Conservation (phyloP, 2,329 filamentous ascomycete species). For the Cladosporium sp. region DNA sequence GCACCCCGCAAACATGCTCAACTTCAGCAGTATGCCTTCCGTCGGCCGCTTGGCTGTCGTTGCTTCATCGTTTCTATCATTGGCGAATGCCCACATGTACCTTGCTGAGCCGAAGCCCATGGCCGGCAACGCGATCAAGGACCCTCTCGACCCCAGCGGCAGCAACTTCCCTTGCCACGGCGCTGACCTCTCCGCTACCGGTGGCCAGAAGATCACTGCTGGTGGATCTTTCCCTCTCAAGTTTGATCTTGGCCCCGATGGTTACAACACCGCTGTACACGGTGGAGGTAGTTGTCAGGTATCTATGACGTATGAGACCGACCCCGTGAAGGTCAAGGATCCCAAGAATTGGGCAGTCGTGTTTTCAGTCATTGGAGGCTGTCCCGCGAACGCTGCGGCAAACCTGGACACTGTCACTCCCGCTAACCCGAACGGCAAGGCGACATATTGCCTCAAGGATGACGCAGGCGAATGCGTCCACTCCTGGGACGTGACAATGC, state of each 20-base stretch:
- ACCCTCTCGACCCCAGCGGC: slow-evolving; percentile 59
- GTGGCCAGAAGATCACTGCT: slow-evolving; percentile 54
- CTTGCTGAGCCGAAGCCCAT: slow-evolving; percentile 63
- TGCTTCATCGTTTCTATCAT: slow-evolving; percentile 51
- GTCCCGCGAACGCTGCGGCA: slow-evolving; percentile 58
- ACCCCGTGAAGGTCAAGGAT: slow-evolving; percentile 43
- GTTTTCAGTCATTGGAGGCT: slow-evolving; percentile 81
- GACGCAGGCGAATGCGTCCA: no score
- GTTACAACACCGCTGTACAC: slow-evolving; percentile 66
- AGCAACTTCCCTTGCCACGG: slow-evolving; percentile 81
- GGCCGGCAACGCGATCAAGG: slow-evolving; percentile 54
- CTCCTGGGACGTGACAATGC: slow-evolving; percentile 62
- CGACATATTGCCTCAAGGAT: no score
- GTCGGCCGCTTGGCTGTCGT: slow-evolving; percentile 49
- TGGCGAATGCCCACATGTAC: slow-evolving; percentile 70
- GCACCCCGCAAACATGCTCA: slow-evolving; percentile 11
- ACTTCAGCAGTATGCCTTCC: slow-evolving; percentile 41
- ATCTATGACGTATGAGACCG: slow-evolving; percentile 75
- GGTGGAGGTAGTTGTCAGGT: slow-evolving; percentile 92
- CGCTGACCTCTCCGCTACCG: slow-evolving; percentile 42
- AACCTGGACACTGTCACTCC: no score
- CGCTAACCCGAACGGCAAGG: no score
- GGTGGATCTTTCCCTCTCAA: slow-evolving; percentile 59
- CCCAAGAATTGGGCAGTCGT: slow-evolving; percentile 80
- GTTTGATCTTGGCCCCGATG: slow-evolving; percentile 45